Evolutionary conservation across 306 rosid genomes (phyloP), one percentile per base, ranked within the genome.

Genomic region (Inga laurina): DNA sequence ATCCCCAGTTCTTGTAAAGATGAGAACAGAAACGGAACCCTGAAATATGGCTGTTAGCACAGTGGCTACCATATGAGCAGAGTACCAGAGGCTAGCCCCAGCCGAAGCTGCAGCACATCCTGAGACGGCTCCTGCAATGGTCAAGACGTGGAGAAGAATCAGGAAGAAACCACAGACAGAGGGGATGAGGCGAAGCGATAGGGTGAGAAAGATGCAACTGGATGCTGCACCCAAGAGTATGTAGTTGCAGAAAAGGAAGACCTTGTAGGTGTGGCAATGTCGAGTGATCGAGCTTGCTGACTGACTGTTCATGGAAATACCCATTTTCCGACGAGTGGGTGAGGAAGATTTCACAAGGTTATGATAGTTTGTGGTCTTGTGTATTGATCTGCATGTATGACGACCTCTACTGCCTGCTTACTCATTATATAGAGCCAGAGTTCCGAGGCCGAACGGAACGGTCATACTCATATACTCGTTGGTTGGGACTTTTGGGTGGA

Each of bases 151-250:
- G 80, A 95, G 98, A 62, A 95, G 92, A 92, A 93, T 93, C 5
- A 95, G 21, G 88, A 93, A 87, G 91, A 91, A 89, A 79, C 97
- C 98, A 2, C 97, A 88, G 0, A 93, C 77, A 0, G 98, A 95
- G 2, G 98, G 98, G 32, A 95, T 4, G 78, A 93, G 90, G 24
- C 98, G 91, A 35, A 95, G 97, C 0, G 97, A 95, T 64, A 95
- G 95, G 13, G 97, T 92, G 82, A 95, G 97, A 90, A 95, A 95
- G 79, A 95, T 93, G 91, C 98, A 95, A 82, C 95, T 90, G 22
- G 98, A 90, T 64, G 98, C 97, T 32, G 98, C 97, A 24, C 97
- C 98, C 21, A 93, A 79, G 10, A 95, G 90, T 4, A 95, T 84
- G 88, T 95, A 95, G 95, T 95, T 95, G 87, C 98, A 88, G 78